Evolutionary conservation across 208 protist species (phyloP).

Genomic region (Crithidia fasciculata): DNA sequence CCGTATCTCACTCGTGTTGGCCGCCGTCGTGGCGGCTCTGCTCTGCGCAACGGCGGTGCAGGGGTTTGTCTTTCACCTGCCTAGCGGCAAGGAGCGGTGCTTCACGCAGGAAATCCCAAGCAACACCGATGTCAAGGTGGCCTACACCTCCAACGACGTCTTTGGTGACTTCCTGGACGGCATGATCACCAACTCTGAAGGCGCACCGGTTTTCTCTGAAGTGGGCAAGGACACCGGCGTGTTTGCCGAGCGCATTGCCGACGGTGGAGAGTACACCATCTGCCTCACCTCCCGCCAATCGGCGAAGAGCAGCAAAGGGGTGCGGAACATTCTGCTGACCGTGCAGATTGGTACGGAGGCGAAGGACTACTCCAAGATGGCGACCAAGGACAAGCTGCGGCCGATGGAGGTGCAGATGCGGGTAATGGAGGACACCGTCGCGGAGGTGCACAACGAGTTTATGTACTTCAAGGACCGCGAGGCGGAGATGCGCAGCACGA

Average conservation of each 20-base stretch:
- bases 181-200: constrained; percentile 29
- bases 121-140: constrained; percentile 55
- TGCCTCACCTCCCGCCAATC: constrained; percentile 65
- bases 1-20: background rate
- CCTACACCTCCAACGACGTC: constrained; percentile 54
- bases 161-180: constrained; percentile 75
- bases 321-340: constrained; percentile 18
- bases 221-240: constrained; percentile 39
- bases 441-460: constrained; percentile 85
- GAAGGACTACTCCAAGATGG: constrained; percentile 74
- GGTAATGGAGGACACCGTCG: constrained; percentile 86
- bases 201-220: constrained; percentile 20
- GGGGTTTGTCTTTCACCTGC: constrained; percentile 67
- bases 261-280: constrained; percentile 72
- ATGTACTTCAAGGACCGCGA: constrained; percentile 89
- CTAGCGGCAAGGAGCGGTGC: constrained; percentile 61
- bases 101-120: constrained; percentile 85
- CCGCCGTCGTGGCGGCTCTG: constrained; percentile 7
- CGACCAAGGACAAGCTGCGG: constrained; percentile 86
- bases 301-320: background rate
- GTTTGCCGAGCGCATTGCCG: constrained; percentile 40
- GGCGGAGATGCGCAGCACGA: constrained; percentile 86
- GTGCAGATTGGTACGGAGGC: constrained; percentile 52
- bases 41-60: constrained; percentile 16
- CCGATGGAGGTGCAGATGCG: constrained; percentile 92